Base-by-base conservation (phyloP, 352 stramenopile genomes). In the Phytophthora sansomeana region DNA sequence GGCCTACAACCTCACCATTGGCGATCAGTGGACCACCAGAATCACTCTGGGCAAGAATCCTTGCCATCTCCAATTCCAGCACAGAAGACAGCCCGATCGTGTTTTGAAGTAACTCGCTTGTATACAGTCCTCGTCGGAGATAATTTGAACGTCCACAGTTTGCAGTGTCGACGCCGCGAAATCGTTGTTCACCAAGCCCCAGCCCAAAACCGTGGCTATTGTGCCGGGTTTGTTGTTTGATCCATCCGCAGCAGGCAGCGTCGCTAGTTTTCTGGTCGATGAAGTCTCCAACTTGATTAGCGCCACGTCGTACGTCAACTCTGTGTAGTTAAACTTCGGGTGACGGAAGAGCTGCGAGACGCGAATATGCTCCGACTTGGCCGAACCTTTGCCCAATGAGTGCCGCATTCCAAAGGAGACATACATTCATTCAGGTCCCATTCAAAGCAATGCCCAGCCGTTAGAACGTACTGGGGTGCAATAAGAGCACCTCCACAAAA, bases 101-200 rank as follows among this genome's bases (percentile, higher is more conserved):
- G 21, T 24, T 24, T 24, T 24, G 21, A 24, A 24, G 21, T 24
- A 24, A 24, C 21, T 24, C 3, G 21, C 3, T 3, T 24, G 1
- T 1, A 24, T 24, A 11, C 39, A 46, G 6, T 28, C n/a, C 17
- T 46, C n/a, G 39, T 24, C 26, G n/a, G 39, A 46, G 1, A 46
- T 28, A 9, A 46, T 46, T 17, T 46, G n/a, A 6, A 46, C 39
- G 39, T 46, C 39, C n/a, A 46, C 39, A 44, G 38, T 44, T 16
- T 28, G 4, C 39, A 46, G 39, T 5, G 39, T 26, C 39, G 5
- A 5, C 5, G 4, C 16, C 2, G 13, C 9, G 6, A 16, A 13
- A 28, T 46, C 39, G 7, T 46, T 28, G 16, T 9, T 46, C n/a
- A 46, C 17, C 4, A 26, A 28, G 3, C 39, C 39, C 39, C 39